Conservation (phyloP, 2,329 filamentous ascomycete species). For the Acrocalymma vagum region DNA sequence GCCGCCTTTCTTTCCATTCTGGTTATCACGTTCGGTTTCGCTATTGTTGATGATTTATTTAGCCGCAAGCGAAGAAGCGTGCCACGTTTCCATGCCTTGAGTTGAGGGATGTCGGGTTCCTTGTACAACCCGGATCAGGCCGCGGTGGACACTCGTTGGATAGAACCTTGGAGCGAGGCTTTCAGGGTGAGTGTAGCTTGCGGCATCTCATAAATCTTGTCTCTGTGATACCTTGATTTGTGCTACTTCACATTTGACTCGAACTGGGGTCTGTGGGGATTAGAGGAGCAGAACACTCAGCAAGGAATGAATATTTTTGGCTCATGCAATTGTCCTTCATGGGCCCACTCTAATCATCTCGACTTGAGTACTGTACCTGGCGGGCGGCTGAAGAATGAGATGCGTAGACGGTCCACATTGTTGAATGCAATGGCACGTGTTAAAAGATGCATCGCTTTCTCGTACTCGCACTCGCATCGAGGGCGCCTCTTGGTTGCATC, state of each 20-base stretch:
- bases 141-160: conserved; percentile 33
- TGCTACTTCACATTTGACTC: too few species aligned
- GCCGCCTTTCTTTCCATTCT: background rate
- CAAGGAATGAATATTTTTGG: background rate
- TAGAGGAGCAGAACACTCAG: background rate
- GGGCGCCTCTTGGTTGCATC: too few species aligned
- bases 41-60: conserved; percentile 1
- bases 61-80: conserved; percentile 14
- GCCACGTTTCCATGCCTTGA: conserved; percentile 17
- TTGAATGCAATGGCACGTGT: background rate
- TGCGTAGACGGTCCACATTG: too few species aligned
- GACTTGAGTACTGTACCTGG: too few species aligned
- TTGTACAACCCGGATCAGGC: conserved; percentile 39
- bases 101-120: conserved; percentile 33
- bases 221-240: conserved; percentile 2
- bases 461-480: background rate
- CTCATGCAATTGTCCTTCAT: too few species aligned
- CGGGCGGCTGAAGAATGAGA: conserved; percentile 6
- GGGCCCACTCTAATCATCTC: too few species aligned
- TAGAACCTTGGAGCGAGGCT: conserved; percentile 41
- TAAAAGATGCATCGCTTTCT: conserved; percentile 1
- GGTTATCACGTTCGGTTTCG: conserved; percentile 3
- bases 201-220: background rate
- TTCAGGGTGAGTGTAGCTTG: conserved; percentile 38
- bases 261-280: background rate